phyloP scores from a whole-genome alignment of 345 rosid genomes.

The Chamaenerion angustifolium region DNA sequence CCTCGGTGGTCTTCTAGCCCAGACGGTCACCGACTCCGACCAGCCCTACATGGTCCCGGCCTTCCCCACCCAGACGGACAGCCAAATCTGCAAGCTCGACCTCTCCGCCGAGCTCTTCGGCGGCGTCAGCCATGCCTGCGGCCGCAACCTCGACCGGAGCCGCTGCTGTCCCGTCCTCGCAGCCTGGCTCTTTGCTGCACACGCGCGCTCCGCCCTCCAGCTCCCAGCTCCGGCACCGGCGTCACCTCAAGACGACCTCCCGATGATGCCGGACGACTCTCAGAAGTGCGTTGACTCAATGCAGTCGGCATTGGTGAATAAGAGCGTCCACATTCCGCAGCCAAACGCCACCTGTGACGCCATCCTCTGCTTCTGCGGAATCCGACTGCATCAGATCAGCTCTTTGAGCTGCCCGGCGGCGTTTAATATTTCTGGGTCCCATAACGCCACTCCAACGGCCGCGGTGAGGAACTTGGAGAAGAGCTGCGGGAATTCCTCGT shows the following conservation, averaged over 20 bases:
- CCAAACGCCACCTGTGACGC: slow-evolving; percentile 81
- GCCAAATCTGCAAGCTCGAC: slow-evolving; percentile 72
- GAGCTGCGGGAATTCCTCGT: slow-evolving; percentile 74
- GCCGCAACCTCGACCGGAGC: slow-evolving; percentile 73
- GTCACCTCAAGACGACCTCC: slow-evolving; percentile 28
- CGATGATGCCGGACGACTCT: slow-evolving; percentile 91
- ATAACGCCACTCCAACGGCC: slow-evolving; percentile 80
- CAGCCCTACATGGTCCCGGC: slow-evolving; percentile 76
- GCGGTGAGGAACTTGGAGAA: slow-evolving; percentile 79
- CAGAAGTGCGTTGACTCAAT: slow-evolving; percentile 91
- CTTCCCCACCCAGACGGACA: slow-evolving; percentile 51
- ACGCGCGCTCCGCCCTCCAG: slow-evolving; percentile 75
- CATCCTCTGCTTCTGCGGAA: slow-evolving; percentile 85
- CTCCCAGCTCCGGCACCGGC: slow-evolving; percentile 44
- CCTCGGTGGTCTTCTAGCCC: slow-evolving; percentile 36
- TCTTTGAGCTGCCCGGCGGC: slow-evolving; percentile 96
- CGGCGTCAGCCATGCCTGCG: slow-evolving; percentile 83
- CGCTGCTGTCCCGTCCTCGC: slow-evolving; percentile 94
- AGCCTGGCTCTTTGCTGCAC: slow-evolving; percentile 98
- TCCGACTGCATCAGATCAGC: slow-evolving; percentile 86
- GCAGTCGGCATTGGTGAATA: slow-evolving; percentile 61
- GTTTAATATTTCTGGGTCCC: slow-evolving; percentile 53
- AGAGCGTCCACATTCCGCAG: slow-evolving; percentile 69
- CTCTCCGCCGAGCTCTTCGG: slow-evolving; percentile 94
- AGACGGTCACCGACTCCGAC: slow-evolving; percentile 32